Conservation (phyloP, 371 early-diverging fungal species). For the Mucor velutinosus region DNA sequence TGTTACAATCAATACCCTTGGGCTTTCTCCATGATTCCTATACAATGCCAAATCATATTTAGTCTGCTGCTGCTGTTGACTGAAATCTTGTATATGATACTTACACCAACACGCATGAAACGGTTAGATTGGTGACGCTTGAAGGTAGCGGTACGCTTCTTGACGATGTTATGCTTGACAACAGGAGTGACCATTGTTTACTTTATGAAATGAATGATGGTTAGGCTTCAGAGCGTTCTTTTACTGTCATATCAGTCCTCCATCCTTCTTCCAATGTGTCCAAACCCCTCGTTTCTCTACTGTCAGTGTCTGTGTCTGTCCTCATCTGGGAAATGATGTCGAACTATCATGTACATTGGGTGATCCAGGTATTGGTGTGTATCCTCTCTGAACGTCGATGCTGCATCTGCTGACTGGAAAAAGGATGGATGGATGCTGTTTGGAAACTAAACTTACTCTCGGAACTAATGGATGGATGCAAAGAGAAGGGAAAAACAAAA, state of each 20-base stretch:
- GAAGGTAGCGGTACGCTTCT: constrained; percentile 99
- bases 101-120: constrained; percentile 92
- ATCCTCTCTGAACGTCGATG: not conserved
- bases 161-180: constrained; percentile 92
- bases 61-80: no score
- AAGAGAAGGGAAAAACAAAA: constrained; percentile 29
- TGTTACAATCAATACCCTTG: constrained; percentile 99
- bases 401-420: not conserved
- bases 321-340: not conserved
- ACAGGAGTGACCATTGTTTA: constrained; percentile 83
- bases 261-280: no score
- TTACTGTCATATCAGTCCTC: no score
- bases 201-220: no score
- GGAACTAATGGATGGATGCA: constrained; percentile 42
- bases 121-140: constrained; percentile 99
- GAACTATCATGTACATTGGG: not conserved
- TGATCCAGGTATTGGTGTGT: not conserved
- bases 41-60: not conserved
- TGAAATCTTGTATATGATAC: constrained; percentile 29
- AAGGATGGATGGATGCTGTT: constrained; percentile 15
- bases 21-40: constrained; percentile 99
- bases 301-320: no score
- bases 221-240: no score
- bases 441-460: constrained; percentile 21
- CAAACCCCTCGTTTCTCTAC: no score